Evolutionary conservation across 2,329 filamentous ascomycete genomes (phyloP).

Genomic region (Hypoxylon sp.): DNA sequence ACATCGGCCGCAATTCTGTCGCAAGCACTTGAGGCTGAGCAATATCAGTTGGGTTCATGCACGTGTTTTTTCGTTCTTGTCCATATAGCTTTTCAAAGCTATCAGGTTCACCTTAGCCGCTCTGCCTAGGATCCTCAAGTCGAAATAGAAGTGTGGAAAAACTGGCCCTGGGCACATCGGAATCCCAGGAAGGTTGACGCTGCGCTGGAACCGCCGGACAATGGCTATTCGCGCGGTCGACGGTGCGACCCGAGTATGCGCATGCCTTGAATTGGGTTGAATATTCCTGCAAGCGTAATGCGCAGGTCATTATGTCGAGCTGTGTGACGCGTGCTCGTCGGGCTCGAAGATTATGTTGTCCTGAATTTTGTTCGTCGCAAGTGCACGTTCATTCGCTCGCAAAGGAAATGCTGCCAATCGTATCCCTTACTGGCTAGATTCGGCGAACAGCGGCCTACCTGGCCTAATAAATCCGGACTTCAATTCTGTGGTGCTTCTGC

Average conservation of each 20-base stretch:
- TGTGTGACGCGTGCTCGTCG: not conserved
- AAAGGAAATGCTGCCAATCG: slow-evolving; percentile 10
- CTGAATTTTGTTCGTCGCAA: slow-evolving; percentile 8
- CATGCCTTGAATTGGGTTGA: not conserved
- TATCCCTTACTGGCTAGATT: slow-evolving; percentile 14
- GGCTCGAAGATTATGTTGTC: not conserved
- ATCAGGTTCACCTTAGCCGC: not conserved
- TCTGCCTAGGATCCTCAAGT: not conserved
- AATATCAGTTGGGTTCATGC: not conserved
- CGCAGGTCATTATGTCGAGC: slow-evolving; percentile 11
- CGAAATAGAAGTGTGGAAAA: not conserved
- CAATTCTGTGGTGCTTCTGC: not conserved
- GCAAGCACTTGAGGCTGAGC: slow-evolving; percentile 36
- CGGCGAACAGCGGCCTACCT: slow-evolving; percentile 2
- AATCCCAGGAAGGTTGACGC: not conserved
- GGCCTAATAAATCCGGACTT: not conserved
- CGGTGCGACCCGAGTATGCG: slow-evolving; percentile 1
- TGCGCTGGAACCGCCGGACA: not conserved
- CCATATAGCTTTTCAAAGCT: not conserved
- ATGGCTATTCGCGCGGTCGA: not conserved
- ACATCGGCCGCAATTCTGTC: slow-evolving; percentile 28
- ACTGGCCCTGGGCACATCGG: slow-evolving; percentile 7
- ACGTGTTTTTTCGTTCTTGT: not conserved
- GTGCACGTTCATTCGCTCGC: not conserved
- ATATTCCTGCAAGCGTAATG: slow-evolving; percentile 3